phyloP scores from a whole-genome alignment of 202 grass and related monocot species.

The Miscanthus sacchariflorus region DNA sequence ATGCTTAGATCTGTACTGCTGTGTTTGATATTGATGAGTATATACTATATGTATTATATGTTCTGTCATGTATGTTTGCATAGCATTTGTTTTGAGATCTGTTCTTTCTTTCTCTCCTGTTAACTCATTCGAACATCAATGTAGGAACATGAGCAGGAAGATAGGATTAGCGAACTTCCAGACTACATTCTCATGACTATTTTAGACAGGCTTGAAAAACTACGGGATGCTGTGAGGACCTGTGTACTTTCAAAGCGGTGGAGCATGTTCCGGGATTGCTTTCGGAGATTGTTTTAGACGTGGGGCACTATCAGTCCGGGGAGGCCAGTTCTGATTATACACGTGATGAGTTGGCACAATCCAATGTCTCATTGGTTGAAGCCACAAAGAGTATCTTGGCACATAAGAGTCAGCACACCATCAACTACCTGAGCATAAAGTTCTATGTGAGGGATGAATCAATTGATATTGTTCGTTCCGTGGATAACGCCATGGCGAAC shows the following conservation, averaged over 20 bases:
- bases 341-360: neutral
- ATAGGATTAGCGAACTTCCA: neutral
- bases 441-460: constrained; percentile 1
- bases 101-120: neutral
- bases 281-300: neutral
- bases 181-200: neutral
- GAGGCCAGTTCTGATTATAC: neutral
- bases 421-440: neutral
- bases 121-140: neutral
- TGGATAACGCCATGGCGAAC: neutral
- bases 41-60: too few relatives aligned
- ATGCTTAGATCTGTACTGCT: too few relatives aligned
- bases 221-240: too few relatives aligned
- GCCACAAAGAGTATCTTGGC: neutral
- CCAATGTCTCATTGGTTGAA: neutral
- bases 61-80: too few relatives aligned
- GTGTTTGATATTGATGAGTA: too few relatives aligned
- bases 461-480: neutral
- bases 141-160: neutral
- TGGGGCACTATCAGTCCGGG: neutral
- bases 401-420: neutral
- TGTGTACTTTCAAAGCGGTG: too few relatives aligned
- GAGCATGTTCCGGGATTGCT: neutral
- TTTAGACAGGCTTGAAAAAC: too few relatives aligned
- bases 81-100: too few relatives aligned